These are phyloP conservation scores for Alternaria angustiovoidea DNA, from an alignment of 2,329 filamentous ascomycete genomes.

Conservation along the genomic window DNA sequence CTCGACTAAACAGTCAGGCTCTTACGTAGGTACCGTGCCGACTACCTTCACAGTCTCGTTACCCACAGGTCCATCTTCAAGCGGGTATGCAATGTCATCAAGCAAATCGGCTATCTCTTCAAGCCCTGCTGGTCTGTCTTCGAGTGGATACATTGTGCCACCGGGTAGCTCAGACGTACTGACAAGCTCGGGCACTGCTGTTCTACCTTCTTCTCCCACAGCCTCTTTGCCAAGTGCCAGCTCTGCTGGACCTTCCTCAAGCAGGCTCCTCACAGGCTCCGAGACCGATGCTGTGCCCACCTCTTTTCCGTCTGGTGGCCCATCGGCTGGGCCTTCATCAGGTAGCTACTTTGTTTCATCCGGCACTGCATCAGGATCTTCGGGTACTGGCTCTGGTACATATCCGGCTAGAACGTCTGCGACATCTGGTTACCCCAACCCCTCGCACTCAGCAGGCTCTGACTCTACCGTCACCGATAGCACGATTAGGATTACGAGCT, in stretches of 20 bases:
- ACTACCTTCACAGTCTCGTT: constrained; percentile 1
- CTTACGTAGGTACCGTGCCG: not conserved
- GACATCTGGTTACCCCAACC: constrained; percentile 22
- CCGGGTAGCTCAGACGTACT: not conserved
- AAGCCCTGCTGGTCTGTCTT: not conserved
- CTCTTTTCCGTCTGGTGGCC: not conserved
- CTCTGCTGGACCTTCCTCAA: not conserved
- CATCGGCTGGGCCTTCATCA: constrained; percentile 3
- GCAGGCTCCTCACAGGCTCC: not conserved
- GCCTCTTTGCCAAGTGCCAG: not conserved
- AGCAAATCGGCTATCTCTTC: not conserved
- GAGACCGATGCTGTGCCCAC: not conserved
- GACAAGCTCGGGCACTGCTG: not conserved
- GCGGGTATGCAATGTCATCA: not conserved
- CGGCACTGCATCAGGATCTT: not conserved
- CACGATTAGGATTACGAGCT: constrained; percentile 38
- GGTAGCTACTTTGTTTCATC: not conserved
- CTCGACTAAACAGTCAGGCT: constrained; percentile 4
- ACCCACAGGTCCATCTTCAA: constrained; percentile 4
- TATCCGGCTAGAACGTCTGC: constrained; percentile 14
- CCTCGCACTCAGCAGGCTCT: constrained; percentile 12
- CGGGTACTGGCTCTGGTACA: constrained; percentile 14
- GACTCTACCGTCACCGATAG: constrained; percentile 22
- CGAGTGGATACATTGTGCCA: constrained; percentile 4
- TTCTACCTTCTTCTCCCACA: not conserved